Percentiles rank a stretch among this genome's conserved stretches.
These are phyloP conservation scores for Obelidium mucronatum DNA, from an alignment of 192 early-diverging fungal species.

Conservation along the genomic window DNA sequence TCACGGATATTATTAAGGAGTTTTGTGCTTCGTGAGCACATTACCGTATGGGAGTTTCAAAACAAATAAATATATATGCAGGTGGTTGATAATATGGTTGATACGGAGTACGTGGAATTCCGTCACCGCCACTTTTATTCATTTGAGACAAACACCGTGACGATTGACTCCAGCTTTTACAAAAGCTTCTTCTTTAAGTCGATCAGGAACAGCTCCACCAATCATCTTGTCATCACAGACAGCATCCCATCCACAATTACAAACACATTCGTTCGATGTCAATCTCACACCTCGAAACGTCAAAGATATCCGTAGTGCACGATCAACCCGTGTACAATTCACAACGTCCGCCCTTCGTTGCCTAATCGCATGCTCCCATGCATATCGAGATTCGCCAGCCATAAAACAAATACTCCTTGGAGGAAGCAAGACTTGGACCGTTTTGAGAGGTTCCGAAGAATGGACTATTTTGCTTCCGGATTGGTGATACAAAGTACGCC, in stretches of 20 bases:
- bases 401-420: slow-evolving; percentile 49
- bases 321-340: slow-evolving; percentile 20
- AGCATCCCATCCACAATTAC: slow-evolving; percentile 25
- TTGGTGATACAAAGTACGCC: slow-evolving; percentile 41
- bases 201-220: slow-evolving; percentile 32
- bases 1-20: not conserved
- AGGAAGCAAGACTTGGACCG: slow-evolving; percentile 42
- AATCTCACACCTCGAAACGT: slow-evolving; percentile 34
- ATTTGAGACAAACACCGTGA: slow-evolving; percentile 5
- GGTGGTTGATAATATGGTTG: no score
- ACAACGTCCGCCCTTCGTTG: slow-evolving; percentile 49
- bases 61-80: no score
- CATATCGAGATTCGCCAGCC: slow-evolving; percentile 48
- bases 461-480: not conserved
- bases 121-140: no score
- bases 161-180: slow-evolving; percentile 12
- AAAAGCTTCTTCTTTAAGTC: slow-evolving; percentile 10
- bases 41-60: no score
- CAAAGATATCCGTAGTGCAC: slow-evolving; percentile 16
- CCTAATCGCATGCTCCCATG: slow-evolving; percentile 61
- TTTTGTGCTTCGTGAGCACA: no score
- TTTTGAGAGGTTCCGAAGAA: not conserved
- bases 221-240: slow-evolving; percentile 37
- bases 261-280: not conserved
- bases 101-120: no score